Base-by-base conservation (phyloP, 306 rosid species). In the Cajanus cajan region DNA sequence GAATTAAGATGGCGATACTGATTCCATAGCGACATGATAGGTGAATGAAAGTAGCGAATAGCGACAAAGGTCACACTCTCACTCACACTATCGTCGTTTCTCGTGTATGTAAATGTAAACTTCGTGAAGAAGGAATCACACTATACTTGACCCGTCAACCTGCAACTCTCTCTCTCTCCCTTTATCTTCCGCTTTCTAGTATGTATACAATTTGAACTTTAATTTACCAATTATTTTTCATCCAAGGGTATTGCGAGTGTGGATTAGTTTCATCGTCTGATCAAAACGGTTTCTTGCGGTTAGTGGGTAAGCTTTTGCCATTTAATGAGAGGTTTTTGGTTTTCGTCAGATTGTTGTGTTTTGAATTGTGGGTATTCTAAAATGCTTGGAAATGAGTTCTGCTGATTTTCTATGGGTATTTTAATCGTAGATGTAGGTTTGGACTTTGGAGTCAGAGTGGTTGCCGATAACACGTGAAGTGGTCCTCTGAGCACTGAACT, bases 71-170 rank as follows among this genome's bases (percentile, higher is more conserved):
- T 12, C 39, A 13, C 36, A 9, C 10, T 0, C 16, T 24, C 11
- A 59, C 40, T 59, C 67, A 31, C 68, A 34, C 14, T 15, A 3
- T n/a, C 25, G 33, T 14, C 5, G 12, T 40, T 40, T 8, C 7
- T 25, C 31, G 13, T 62, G 14, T 62, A 5, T 65, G 31, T 2
- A 18, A 67, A 68, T 31, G 41, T 31, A 59, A 75, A 75, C 79
- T 75, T 75, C 34, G 47, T 75, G 44, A 13, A 3, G 79, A 75
- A 61, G 79, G 59, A 37, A 55, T 52, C 22, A 3, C 2, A 22
- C 2, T 39, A 7, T 0, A 13, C 40, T 73, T 31, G 52, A 74
- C 57, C 55, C 7, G 8, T 55, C 54, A 7, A 69, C 12, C 28
- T 16, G 2, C 12, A 36, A 4, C 4, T 1, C 40, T 16, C 13